These are phyloP conservation scores for Filobasidium floriforme DNA, from an alignment of 768 basidiomycete species.

Conservation along the genomic window DNA sequence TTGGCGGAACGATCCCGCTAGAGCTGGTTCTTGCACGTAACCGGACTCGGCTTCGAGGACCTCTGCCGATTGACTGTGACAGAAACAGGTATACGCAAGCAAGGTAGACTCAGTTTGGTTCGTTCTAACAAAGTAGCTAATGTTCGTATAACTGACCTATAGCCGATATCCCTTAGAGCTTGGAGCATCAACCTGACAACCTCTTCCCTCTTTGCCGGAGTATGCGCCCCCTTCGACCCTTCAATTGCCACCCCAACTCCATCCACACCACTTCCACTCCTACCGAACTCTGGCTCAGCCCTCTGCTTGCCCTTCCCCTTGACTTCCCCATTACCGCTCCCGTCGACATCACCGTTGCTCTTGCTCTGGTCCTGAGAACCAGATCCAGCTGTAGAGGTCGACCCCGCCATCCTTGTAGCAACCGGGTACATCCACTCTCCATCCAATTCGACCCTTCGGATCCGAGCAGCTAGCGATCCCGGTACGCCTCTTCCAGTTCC, in stretches of 20 bases:
- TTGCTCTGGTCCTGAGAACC: conserved; percentile 22
- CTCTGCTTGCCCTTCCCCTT: conserved; percentile 17
- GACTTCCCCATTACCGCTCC: conserved; percentile 7
- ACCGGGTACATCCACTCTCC: conserved; percentile 38
- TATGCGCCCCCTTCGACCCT: conserved; percentile 14
- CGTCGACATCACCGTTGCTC: conserved; percentile 6
- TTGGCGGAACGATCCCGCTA: conserved; percentile 70
- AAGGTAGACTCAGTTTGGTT: too few relatives aligned
- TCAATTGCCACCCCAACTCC: neutral
- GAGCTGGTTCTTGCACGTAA: conserved; percentile 68
- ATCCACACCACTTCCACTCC: neutral
- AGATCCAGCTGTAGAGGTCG: conserved; percentile 16
- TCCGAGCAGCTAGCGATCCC: conserved; percentile 12
- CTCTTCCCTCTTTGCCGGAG: conserved; percentile 68
- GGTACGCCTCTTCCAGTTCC: neutral
- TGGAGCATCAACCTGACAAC: conserved; percentile 83
- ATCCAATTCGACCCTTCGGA: conserved; percentile 24
- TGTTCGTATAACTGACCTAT: conserved; percentile 53
- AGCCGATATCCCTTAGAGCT: conserved; percentile 78
- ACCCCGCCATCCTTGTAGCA: conserved; percentile 13
- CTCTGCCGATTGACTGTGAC: conserved; percentile 69
- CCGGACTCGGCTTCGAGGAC: conserved; percentile 89
- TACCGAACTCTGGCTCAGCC: conserved; percentile 16
- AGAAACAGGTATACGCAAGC: conserved; percentile 21
- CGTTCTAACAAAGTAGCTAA: too few relatives aligned